Conservation (phyloP, 495 filamentous ascomycete species). For the Xylaria castorea region DNA sequence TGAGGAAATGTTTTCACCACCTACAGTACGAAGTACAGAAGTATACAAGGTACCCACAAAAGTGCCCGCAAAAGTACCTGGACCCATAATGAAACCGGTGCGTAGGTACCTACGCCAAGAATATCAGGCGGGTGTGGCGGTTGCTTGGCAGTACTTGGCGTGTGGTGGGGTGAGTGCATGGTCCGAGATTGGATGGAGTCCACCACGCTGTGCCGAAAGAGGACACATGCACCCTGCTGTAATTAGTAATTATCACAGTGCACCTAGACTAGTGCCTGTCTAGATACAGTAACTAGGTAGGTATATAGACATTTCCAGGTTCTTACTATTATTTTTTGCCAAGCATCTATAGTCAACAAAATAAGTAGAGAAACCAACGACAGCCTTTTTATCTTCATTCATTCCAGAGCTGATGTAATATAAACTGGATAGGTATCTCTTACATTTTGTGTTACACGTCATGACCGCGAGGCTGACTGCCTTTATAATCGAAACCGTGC, state of each 20-base stretch:
- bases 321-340: not conserved
- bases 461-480: not conserved
- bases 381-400: not conserved
- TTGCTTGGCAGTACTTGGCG: not conserved
- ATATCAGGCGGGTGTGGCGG: not conserved
- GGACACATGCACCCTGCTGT: not conserved
- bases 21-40: not conserved
- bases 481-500: not conserved
- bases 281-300: no score
- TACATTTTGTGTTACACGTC: not conserved
- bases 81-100: no score
- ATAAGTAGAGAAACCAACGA: not conserved
- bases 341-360: not conserved
- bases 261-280: not conserved
- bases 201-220: not conserved
- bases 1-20: slow-evolving; percentile 36
- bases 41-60: no score
- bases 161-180: not conserved
- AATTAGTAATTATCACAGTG: slow-evolving; percentile 1
- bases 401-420: not conserved
- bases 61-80: not conserved
- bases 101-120: no score
- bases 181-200: not conserved
- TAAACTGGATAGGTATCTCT: not conserved
- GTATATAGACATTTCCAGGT: not conserved